Conservation (phyloP, 805 yeast species). For the Candida rishiriensis region DNA sequence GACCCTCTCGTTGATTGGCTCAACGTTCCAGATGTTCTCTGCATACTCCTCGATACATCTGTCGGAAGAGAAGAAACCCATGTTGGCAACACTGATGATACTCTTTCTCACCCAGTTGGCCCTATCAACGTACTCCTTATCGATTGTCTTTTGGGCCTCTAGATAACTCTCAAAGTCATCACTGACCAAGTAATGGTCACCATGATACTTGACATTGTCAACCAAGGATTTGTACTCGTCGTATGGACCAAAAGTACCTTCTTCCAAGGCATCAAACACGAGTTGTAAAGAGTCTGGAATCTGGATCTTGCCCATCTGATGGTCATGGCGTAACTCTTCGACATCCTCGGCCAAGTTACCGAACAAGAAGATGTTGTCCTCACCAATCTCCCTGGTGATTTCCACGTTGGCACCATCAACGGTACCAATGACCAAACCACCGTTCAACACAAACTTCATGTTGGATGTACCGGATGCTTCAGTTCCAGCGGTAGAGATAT, state of each 20-base stretch:
- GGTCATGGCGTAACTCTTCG: slow-evolving; percentile 76
- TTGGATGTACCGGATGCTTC: slow-evolving; percentile 96
- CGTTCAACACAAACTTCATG: slow-evolving; percentile 92
- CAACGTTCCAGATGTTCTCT: slow-evolving; percentile 88
- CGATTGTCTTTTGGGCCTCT: slow-evolving; percentile 75
- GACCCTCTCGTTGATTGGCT: slow-evolving; percentile 43
- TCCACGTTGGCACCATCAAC: slow-evolving; percentile 97
- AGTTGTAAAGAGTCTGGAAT: slow-evolving; percentile 55
- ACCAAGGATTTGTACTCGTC: slow-evolving; percentile 64
- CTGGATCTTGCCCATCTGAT: slow-evolving; percentile 53
- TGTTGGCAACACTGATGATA: slow-evolving; percentile 78
- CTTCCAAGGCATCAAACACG: slow-evolving; percentile 65
- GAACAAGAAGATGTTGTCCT: slow-evolving; percentile 85
- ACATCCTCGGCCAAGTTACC: slow-evolving; percentile 90
- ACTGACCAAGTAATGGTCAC: slow-evolving; percentile 81
- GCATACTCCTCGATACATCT: slow-evolving; percentile 91
- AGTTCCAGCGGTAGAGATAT: slow-evolving; percentile 95
- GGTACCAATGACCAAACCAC: slow-evolving; percentile 91
- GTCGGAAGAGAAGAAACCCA: slow-evolving; percentile 91
- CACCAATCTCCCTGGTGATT: slow-evolving; percentile 89
- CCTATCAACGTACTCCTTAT: slow-evolving; percentile 58
- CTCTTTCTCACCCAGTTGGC: slow-evolving; percentile 74
- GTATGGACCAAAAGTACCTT: slow-evolving; percentile 65
- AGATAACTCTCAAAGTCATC: slow-evolving; percentile 88
- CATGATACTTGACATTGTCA: slow-evolving; percentile 65